Base-by-base conservation (phyloP, 2,329 filamentous ascomycete genomes). In the Colletotrichum scovillei region DNA sequence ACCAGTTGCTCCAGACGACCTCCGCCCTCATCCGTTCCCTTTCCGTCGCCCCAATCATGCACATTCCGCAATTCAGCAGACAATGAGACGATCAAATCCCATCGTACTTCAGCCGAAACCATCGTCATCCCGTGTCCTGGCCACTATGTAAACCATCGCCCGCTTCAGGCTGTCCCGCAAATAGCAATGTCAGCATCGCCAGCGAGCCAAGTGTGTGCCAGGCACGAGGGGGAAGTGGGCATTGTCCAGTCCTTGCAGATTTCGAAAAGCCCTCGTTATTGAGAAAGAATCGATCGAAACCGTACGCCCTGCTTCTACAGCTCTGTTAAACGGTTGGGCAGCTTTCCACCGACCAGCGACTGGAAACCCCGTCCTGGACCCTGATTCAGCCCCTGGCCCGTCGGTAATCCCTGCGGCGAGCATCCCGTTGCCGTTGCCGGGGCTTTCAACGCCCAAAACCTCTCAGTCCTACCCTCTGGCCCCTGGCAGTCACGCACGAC, bases 311-410 rank as follows among this genome's bases (percentile, higher is more conserved):
- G 52, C 49, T 9, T 57, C 24, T 28, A 14, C 52, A 56, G n/a
- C 22, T 30, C 19, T 64, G 49, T 12, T 14, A 19, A 35, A 30
- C 24, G 42, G 19, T 49, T 49, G 42, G 42, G 42, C 42, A 49
- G 42, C 42, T 49, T 49, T 9, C 42, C 42, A 49, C 9, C 42
- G 42, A 49, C 42, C 42, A 49, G 42, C 42, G 9, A 22, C 42
- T 22, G 19, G 24, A 46, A 46, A 64, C 62, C 62, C 62, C 30
- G 52, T 62, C n/a, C 30, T 64, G 46, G 62, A 73, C 70, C 70
- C 70, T 73, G 67, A 73, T 73, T 65, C 70, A 73, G 60, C 70
- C 70, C 70, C 70, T 70, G 32, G 70, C 55, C 55, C 26, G 49
- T 66, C 38, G 53, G 30, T 28, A 19, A 73, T 62, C 71, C 71